These are phyloP conservation scores for Orobanche coerulescens DNA, from an alignment of 257 asterid species.

Conservation along the genomic window DNA sequence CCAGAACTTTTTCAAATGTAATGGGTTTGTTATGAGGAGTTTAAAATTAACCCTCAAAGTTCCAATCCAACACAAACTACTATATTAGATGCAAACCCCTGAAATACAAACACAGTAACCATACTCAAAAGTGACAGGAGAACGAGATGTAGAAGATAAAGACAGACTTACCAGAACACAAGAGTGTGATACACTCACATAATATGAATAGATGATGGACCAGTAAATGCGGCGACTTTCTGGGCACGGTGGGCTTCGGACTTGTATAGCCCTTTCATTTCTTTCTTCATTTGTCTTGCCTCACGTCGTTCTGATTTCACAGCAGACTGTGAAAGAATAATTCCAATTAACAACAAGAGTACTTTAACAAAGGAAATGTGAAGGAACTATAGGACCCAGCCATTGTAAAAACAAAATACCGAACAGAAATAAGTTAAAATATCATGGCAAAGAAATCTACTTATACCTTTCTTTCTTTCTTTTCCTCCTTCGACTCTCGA, in stretches of 20 bases:
- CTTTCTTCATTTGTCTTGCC: slow-evolving; percentile 78
- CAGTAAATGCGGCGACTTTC: slow-evolving; percentile 82
- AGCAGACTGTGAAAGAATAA: slow-evolving; percentile 52
- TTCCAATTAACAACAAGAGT: neutral
- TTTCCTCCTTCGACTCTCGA: slow-evolving; percentile 89
- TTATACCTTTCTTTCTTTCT: slow-evolving; percentile 84
- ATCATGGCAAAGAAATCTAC: neutral
- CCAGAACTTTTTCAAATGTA: neutral
- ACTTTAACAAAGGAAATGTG: too few species aligned
- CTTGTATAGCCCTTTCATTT: slow-evolving; percentile 62
- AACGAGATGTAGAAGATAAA: neutral
- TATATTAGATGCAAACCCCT: neutral
- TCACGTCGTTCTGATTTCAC: slow-evolving; percentile 83
- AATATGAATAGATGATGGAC: slow-evolving; percentile 84
- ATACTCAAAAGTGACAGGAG: neutral
- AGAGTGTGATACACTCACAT: slow-evolving; percentile 39
- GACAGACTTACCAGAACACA: slow-evolving; percentile 13
- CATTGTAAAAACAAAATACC: neutral
- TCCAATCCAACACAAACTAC: neutral
- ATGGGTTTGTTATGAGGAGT: neutral
- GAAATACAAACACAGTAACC: neutral
- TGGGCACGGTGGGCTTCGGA: slow-evolving; percentile 77
- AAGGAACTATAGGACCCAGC: neutral
- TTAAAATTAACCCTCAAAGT: neutral
- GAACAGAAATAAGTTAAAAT: neutral